These are phyloP conservation scores for Zoysia japonica DNA, from an alignment of 176 grass and related monocot species.

Conservation along the genomic window DNA sequence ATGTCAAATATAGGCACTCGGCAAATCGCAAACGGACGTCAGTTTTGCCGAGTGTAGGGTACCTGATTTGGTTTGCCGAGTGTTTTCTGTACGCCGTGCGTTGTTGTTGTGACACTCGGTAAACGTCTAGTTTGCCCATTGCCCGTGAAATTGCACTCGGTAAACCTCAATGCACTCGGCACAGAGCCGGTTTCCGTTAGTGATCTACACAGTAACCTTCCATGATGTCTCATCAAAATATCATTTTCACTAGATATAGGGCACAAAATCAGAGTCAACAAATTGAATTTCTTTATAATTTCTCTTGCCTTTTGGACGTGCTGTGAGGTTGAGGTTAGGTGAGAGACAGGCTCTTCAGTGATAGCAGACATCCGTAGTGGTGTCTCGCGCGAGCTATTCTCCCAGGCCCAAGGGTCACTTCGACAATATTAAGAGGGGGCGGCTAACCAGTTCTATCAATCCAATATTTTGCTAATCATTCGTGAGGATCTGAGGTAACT, in stretches of 20 bases:
- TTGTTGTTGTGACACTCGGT: too few species aligned
- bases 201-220: neutral
- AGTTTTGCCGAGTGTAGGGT: too few species aligned
- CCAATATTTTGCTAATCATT: neutral
- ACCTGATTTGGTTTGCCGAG: too few species aligned
- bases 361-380: neutral
- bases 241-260: slow-evolving; percentile 39
- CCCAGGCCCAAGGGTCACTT: neutral
- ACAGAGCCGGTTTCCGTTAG: too few species aligned
- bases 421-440: neutral
- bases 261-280: slow-evolving; percentile 3
- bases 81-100: too few species aligned
- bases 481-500: slow-evolving; percentile 29
- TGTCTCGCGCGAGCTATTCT: slow-evolving; percentile 5
- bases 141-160: too few species aligned
- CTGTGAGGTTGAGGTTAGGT: neutral
- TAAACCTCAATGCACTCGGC: too few species aligned
- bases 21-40: too few species aligned
- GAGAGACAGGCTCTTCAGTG: neutral
- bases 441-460: neutral
- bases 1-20: too few species aligned
- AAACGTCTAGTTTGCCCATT: too few species aligned
- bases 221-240: neutral
- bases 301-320: neutral
- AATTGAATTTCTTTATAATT: neutral